Percentiles rank a stretch among this genome's conserved stretches.
Conservation (phyloP, 352 stramenopile genomes). For the Globisporangium apiculatum region DNA sequence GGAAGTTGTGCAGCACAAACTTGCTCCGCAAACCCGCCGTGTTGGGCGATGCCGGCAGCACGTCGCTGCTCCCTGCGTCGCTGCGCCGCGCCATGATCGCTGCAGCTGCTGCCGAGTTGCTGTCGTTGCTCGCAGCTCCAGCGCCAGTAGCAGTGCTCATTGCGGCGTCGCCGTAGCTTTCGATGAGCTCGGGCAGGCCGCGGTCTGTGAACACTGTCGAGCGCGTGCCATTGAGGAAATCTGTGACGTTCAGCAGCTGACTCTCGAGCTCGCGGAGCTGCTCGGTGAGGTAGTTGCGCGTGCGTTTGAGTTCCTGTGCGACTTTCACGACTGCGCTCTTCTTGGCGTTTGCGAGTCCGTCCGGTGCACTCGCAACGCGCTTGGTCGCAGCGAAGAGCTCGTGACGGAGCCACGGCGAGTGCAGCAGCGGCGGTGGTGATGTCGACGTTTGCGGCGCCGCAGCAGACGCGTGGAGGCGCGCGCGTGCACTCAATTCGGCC, state of each 20-base stretch:
- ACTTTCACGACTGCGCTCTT: conserved; percentile 47
- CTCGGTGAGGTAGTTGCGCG: conserved; percentile 40
- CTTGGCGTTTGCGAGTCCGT: conserved; percentile 38
- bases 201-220: conserved; percentile 33
- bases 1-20: conserved; percentile 17
- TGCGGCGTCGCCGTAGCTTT: background rate
- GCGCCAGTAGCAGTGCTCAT: background rate
- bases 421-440: conserved; percentile 20
- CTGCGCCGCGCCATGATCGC: background rate
- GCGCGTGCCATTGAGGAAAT: conserved; percentile 46
- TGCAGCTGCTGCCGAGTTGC: background rate
- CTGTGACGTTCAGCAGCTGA: conserved; percentile 47
- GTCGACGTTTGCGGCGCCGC: background rate
- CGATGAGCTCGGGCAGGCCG: conserved; percentile 4
- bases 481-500: conserved; percentile 3
- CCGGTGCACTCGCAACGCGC: conserved; percentile 32
- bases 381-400: conserved; percentile 59
- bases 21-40: conserved; percentile 13
- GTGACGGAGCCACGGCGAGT: conserved; percentile 57
- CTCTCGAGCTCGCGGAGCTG: conserved; percentile 56
- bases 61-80: background rate
- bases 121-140: background rate
- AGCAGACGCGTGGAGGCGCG: background rate
- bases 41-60: conserved; percentile 9
- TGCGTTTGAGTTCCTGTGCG: conserved; percentile 61